Conservation (phyloP, 192 early-diverging fungal species). For the Linnemannia elongata region DNA sequence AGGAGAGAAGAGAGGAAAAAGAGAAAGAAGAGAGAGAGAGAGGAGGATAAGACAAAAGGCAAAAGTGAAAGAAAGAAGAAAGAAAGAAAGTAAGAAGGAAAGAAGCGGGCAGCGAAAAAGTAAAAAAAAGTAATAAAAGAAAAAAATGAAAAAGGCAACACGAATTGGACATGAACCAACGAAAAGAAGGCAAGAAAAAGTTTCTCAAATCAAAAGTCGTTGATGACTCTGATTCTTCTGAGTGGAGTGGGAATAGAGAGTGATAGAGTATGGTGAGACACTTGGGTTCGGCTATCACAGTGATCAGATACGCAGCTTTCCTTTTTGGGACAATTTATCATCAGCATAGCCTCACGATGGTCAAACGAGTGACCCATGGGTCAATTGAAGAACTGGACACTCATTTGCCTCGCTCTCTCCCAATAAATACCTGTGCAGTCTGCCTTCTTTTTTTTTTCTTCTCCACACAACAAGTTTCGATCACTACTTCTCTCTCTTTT, state of each 20-base stretch:
- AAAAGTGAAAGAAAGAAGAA: not conserved
- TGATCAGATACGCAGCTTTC: not conserved
- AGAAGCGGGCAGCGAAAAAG: not conserved
- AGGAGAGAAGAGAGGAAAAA: constrained; percentile 6
- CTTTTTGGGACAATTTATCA: not conserved
- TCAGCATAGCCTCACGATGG: not conserved
- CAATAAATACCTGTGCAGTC: not conserved
- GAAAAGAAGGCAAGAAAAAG: not conserved
- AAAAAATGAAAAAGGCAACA: not conserved
- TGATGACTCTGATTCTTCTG: no score
- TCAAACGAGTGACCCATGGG: not conserved
- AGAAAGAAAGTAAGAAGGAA: not conserved
- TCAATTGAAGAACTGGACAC: not conserved
- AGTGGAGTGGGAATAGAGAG: no score
- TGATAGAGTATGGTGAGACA: no score
- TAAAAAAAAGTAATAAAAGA: not conserved
- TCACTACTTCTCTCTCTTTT: not conserved
- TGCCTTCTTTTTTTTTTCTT: not conserved
- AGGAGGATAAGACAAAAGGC: not conserved
- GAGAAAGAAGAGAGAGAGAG: not conserved
- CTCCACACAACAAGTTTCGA: no score
- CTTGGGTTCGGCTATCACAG: no score
- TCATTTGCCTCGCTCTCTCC: not conserved
- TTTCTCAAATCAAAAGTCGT: not conserved
- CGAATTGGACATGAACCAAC: not conserved